Evolutionary conservation across 345 rosid genomes (phyloP).

Genomic region (Erodium maritimum): DNA sequence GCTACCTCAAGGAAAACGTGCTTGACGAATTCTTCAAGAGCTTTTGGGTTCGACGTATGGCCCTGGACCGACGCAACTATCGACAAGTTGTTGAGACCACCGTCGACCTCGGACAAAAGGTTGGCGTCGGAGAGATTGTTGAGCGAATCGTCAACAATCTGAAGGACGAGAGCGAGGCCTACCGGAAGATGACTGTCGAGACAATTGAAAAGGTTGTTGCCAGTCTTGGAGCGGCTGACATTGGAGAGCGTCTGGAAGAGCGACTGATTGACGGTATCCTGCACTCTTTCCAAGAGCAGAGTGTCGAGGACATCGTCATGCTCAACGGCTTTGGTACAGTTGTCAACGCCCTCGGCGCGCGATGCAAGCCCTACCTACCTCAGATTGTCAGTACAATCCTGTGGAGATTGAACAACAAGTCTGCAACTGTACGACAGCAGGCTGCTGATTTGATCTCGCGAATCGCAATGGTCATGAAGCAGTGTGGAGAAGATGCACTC

Average conservation of each 20-base stretch:
- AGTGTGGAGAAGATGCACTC: conserved; percentile 90
- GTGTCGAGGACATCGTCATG: conserved; percentile 95
- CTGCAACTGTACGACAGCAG: conserved; percentile 97
- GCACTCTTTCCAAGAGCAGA: conserved; percentile 97
- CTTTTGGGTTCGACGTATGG: conserved; percentile 96
- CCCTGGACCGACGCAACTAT: conserved; percentile 84
- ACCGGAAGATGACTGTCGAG: conserved; percentile 95
- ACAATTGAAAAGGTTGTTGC: conserved; percentile 94
- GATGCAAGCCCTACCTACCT: conserved; percentile 96
- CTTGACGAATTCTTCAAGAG: conserved; percentile 82
- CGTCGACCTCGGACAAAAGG: conserved; percentile 90
- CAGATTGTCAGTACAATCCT: conserved; percentile 98
- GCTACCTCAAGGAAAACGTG: conserved; percentile 73
- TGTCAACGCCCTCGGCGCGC: conserved; percentile 88
- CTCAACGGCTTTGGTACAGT: conserved; percentile 97
- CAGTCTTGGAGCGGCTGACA: conserved; percentile 91
- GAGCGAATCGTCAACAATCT: conserved; percentile 85
- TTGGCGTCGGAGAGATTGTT: conserved; percentile 87
- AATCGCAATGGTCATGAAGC: conserved; percentile 96
- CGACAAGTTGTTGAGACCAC: conserved; percentile 94
- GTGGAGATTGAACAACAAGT: conserved; percentile 98
- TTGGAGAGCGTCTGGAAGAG: conserved; percentile 87
- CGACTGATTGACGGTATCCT: conserved; percentile 94
- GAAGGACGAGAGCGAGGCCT: conserved; percentile 91
- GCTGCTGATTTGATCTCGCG: conserved; percentile 97